These are phyloP conservation scores for Phytophthora boehmeriae DNA, from an alignment of 352 stramenopile species.

Conservation along the genomic window DNA sequence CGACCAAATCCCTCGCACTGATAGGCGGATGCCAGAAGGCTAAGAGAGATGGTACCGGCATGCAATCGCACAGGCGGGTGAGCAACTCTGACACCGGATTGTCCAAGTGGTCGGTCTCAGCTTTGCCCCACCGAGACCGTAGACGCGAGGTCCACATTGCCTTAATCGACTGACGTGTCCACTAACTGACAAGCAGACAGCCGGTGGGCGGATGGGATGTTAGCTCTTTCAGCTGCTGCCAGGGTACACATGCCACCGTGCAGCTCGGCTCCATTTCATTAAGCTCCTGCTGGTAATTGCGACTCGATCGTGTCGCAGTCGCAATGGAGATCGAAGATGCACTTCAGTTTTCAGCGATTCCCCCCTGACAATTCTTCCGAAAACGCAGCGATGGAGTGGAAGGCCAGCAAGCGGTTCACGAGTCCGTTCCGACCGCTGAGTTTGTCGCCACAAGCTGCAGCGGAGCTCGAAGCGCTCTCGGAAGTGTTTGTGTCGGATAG, in stretches of 20 bases:
- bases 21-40: not conserved
- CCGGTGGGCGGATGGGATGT: constrained; percentile 5
- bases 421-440: constrained; percentile 35
- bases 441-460: constrained; percentile 26
- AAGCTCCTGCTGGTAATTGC: not conserved
- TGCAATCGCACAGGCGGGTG: not conserved
- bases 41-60: not conserved
- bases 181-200: constrained; percentile 5
- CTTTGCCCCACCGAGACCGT: constrained; percentile 1
- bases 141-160: not conserved
- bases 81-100: not conserved
- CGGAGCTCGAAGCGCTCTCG: constrained; percentile 37
- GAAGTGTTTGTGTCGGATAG: constrained; percentile 34
- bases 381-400: constrained; percentile 23
- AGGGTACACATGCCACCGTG: constrained; percentile 11
- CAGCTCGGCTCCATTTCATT: not conserved
- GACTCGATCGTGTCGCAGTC: not conserved
- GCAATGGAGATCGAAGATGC: constrained; percentile 1
- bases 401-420: constrained; percentile 26
- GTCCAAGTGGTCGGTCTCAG: not conserved
- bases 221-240: constrained; percentile 22
- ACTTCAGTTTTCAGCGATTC: constrained; percentile 14
- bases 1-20: not conserved
- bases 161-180: constrained; percentile 1
- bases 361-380: not conserved